Evolutionary conservation across 176 grass and related monocot species (phyloP).

Genomic region (Eragrostis curvula): DNA sequence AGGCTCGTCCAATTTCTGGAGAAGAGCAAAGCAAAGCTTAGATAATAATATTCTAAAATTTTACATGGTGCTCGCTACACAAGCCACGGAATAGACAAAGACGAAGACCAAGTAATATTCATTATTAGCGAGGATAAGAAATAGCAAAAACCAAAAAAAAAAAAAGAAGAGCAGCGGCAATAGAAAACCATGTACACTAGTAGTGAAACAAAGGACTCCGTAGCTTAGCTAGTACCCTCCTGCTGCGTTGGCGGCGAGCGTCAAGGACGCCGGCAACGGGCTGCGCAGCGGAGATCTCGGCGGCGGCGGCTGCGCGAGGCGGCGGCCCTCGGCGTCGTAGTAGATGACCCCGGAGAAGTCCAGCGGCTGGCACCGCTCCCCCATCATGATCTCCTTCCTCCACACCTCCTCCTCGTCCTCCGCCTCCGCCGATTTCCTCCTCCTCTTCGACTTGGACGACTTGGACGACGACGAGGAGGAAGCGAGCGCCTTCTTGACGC

Average conservation of each 20-base stretch:
- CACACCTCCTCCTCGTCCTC: slow-evolving; percentile 54
- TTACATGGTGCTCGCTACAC: slow-evolving; percentile 5
- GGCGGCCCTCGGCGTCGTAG: slow-evolving; percentile 77
- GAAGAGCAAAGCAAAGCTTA: slow-evolving; percentile 11
- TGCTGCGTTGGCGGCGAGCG: slow-evolving; percentile 41
- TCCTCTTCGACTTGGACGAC: slow-evolving; percentile 13
- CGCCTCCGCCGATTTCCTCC: neutral
- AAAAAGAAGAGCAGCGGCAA: neutral
- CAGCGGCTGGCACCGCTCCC: slow-evolving; percentile 81
- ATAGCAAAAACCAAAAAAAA: too few relatives aligned
- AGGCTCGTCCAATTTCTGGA: neutral
- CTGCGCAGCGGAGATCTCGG: slow-evolving; percentile 77
- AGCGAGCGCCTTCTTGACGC: slow-evolving; percentile 38
- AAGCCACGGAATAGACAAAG: neutral
- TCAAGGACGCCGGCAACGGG: slow-evolving; percentile 55
- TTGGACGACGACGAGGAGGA: too few relatives aligned
- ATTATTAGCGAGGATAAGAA: neutral
- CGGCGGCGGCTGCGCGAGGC: slow-evolving; percentile 53
- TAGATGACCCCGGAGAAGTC: slow-evolving; percentile 89
- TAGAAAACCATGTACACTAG: slow-evolving; percentile 21
- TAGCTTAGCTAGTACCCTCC: slow-evolving; percentile 25
- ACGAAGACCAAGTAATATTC: neutral
- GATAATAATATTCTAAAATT: neutral
- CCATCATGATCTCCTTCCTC: slow-evolving; percentile 83
- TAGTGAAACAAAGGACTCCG: neutral